Evolutionary conservation across 352 stramenopile species (phyloP).

Genomic region (Elongisporangium prolatum): DNA sequence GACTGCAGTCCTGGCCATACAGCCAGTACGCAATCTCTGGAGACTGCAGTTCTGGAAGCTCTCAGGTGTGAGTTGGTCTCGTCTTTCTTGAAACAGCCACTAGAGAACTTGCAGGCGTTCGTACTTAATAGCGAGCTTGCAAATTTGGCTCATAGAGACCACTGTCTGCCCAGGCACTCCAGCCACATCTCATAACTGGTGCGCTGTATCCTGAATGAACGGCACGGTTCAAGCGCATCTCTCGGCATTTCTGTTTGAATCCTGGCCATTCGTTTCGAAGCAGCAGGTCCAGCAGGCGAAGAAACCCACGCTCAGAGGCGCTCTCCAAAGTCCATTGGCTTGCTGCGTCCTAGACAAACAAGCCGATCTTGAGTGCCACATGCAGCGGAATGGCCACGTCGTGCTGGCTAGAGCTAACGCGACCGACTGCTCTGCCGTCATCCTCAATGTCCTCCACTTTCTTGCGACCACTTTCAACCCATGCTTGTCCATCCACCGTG

Average conservation of each 20-base stretch:
- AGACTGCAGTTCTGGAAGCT: neutral
- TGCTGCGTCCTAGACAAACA: too few species aligned
- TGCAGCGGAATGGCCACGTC: too few species aligned
- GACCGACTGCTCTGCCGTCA: too few species aligned
- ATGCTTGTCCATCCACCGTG: too few species aligned
- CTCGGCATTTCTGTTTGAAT: neutral
- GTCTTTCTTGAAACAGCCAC: neutral
- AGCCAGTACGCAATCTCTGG: neutral
- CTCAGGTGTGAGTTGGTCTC: neutral
- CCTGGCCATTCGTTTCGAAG: neutral
- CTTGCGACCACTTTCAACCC: too few species aligned
- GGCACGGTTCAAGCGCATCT: neutral
- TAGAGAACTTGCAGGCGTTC: neutral
- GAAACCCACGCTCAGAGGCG: neutral
- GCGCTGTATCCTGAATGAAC: neutral
- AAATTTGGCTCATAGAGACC: neutral
- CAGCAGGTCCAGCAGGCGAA: neutral
- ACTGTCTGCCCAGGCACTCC: neutral
- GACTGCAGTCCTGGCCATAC: neutral
- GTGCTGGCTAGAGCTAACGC: too few species aligned
- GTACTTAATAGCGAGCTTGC: neutral
- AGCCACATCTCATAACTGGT: neutral
- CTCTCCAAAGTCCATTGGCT: too few species aligned
- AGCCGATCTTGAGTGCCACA: too few species aligned
- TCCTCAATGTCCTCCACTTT: too few species aligned